Conservation (phyloP, 2,329 filamentous ascomycete genomes). For the Ampelomyces quisqualis region DNA sequence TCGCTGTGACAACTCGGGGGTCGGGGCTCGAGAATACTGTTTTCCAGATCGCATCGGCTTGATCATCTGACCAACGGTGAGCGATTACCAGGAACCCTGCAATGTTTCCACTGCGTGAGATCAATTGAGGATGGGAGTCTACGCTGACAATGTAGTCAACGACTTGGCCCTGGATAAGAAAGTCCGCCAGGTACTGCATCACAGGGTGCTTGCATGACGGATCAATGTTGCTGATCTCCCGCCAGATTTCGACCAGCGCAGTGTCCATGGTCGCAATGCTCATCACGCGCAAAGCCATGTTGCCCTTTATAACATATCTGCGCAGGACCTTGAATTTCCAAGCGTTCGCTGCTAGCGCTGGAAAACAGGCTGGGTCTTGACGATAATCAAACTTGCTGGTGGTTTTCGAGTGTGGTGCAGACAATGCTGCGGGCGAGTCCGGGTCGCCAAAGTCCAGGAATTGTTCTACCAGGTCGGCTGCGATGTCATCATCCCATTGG, state of each 20-base stretch:
- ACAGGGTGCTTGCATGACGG: conserved; percentile 50
- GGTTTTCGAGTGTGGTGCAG: conserved; percentile 5
- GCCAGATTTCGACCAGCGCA: conserved; percentile 66
- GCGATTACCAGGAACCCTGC: conserved; percentile 85
- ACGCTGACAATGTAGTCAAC: conserved; percentile 86
- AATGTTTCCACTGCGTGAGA: conserved; percentile 77
- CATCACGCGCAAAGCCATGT: conserved; percentile 85
- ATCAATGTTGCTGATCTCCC: conserved; percentile 50
- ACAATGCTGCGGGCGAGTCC: conserved; percentile 24
- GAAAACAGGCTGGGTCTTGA: conserved; percentile 38
- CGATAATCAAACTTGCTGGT: conserved; percentile 17
- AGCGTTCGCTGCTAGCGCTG: conserved; percentile 58
- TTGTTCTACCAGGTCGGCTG: conserved; percentile 26
- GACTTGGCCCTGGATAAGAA: conserved; percentile 68
- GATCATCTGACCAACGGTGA: conserved; percentile 65
- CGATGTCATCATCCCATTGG: conserved; percentile 27
- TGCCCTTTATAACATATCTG: conserved; percentile 75
- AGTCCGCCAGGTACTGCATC: conserved; percentile 67
- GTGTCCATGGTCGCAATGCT: conserved; percentile 73
- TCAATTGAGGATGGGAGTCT: conserved; percentile 89
- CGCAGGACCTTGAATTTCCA: conserved; percentile 72
- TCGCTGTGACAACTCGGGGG: conserved; percentile 77
- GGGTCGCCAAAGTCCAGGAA: conserved; percentile 27
- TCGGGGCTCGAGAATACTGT: conserved; percentile 80
- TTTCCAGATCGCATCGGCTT: conserved; percentile 82